Evolutionary conservation across 2,329 filamentous ascomycete species (phyloP).

Genomic region (Sclerotinia nivalis): DNA sequence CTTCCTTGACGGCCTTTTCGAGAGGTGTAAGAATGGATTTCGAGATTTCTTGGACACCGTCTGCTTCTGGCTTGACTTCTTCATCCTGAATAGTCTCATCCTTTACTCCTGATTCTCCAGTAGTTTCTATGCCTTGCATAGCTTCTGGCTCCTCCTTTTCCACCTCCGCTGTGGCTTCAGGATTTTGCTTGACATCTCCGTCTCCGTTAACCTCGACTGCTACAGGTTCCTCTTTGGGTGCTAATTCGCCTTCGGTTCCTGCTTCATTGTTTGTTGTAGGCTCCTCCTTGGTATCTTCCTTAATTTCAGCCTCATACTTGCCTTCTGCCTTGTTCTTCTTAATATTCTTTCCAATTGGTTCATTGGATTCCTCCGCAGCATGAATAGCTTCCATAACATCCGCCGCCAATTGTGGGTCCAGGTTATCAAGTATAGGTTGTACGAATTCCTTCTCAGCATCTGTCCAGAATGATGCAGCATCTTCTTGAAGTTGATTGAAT

Average conservation of each 20-base stretch:
- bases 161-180: conserved; percentile 5
- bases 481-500: conserved; percentile 68
- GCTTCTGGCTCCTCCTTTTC: background rate
- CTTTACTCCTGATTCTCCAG: background rate
- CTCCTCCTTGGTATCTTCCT: background rate
- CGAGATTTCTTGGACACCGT: conserved; percentile 24
- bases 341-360: conserved; percentile 20
- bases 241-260: background rate
- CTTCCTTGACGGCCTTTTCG: conserved; percentile 66
- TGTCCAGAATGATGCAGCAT: conserved; percentile 80
- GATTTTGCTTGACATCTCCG: background rate
- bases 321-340: conserved; percentile 18
- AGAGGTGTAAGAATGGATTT: conserved; percentile 47
- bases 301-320: conserved; percentile 1
- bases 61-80: conserved; percentile 15
- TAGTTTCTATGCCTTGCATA: conserved; percentile 12
- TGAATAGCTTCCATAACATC: conserved; percentile 65
- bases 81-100: background rate
- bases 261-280: background rate
- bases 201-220: background rate
- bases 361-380: conserved; percentile 36
- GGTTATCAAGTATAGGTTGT: conserved; percentile 62
- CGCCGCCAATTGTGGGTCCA: conserved; percentile 64
- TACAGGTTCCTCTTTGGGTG: background rate
- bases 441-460: conserved; percentile 79